Percentiles rank a stretch among this genome's conserved stretches.
These are phyloP conservation scores for Phytophthora ohioensis DNA, from an alignment of 352 stramenopile species.

Conservation along the genomic window DNA sequence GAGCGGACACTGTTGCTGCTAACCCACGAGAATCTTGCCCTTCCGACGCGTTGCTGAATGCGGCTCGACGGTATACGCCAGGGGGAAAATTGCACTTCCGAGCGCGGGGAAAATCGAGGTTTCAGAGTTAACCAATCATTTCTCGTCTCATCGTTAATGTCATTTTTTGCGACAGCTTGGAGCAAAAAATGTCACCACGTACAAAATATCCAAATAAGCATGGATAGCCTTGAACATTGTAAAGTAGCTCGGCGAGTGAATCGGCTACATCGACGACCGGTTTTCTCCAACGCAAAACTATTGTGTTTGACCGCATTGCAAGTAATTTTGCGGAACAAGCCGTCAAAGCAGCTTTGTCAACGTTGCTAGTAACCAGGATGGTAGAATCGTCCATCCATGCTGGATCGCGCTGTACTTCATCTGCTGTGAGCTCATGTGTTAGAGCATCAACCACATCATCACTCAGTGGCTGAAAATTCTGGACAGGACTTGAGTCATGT, in stretches of 20 bases:
- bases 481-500: neutral
- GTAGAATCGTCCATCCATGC: neutral
- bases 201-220: neutral
- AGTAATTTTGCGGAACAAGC: neutral
- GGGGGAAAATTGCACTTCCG: too few relatives aligned
- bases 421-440: neutral
- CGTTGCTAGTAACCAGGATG: constrained; percentile 4
- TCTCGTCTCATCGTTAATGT: too few relatives aligned
- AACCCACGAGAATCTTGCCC: too few relatives aligned
- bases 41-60: too few relatives aligned
- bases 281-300: neutral
- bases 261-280: neutral
- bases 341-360: constrained; percentile 3
- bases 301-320: neutral
- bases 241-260: neutral
- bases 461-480: neutral
- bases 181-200: too few relatives aligned
- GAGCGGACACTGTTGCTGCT: too few relatives aligned
- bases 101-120: too few relatives aligned
- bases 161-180: too few relatives aligned
- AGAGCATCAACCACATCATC: neutral
- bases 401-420: neutral
- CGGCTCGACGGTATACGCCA: too few relatives aligned
- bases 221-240: neutral
- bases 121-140: too few relatives aligned